These are phyloP conservation scores for Taiozyma sp. DNA, from an alignment of 1,139 yeast species.

Conservation along the genomic window DNA sequence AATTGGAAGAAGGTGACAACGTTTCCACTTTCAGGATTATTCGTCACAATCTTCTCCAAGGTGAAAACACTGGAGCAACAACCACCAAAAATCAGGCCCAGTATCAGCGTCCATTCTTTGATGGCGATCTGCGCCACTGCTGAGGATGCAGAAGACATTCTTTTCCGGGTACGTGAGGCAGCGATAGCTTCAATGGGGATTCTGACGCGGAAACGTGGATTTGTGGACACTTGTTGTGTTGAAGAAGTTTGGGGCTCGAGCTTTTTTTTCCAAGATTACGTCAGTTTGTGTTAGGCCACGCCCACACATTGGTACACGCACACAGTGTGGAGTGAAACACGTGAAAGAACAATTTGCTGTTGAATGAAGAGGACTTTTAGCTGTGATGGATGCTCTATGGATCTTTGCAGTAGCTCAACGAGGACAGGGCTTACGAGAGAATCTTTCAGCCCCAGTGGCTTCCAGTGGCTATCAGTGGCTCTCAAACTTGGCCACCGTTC, in stretches of 20 bases:
- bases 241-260: neutral
- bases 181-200: no score
- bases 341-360: no score
- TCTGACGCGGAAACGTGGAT: no score
- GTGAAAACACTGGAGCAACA: conserved; percentile 69
- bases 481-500: no score
- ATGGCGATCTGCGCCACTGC: conserved; percentile 20
- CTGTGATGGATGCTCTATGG: no score
- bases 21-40: conserved; percentile 39
- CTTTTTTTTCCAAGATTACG: neutral
- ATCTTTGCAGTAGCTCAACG: no score
- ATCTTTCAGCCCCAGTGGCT: no score
- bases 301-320: no score
- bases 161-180: neutral
- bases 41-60: conserved; percentile 47
- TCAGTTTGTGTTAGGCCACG: neutral
- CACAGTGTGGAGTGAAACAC: no score
- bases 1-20: conserved; percentile 62
- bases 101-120: conserved; percentile 21
- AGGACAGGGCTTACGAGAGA: no score
- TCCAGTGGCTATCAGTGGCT: no score
- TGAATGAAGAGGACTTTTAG: no score
- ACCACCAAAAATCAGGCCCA: conserved; percentile 57
- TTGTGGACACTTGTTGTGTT: neutral
- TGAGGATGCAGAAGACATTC: neutral